Conservation (phyloP, 202 grass and related monocot genomes). For the Panicum hallii region DNA sequence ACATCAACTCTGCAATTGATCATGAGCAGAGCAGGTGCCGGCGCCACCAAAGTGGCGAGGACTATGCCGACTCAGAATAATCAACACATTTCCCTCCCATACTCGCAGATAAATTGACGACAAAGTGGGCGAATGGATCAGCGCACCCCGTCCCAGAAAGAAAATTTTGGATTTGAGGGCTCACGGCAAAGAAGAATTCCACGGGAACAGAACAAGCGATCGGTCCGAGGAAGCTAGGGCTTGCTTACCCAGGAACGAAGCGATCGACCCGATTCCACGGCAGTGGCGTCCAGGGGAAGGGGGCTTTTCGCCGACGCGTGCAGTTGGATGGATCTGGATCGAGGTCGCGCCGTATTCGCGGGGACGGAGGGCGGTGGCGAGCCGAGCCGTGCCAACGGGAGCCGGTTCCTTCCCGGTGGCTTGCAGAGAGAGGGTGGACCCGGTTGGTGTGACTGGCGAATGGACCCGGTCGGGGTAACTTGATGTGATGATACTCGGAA, state of each 20-base stretch:
- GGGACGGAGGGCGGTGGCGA: background rate
- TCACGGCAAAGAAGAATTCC: background rate
- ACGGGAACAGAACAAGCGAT: background rate
- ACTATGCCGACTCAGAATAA: constrained; percentile 6
- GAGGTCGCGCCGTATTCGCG: constrained; percentile 19
- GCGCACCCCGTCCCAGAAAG: background rate
- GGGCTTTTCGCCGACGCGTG: background rate
- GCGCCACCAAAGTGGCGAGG: background rate
- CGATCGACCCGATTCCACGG: background rate
- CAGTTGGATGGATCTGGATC: constrained; percentile 42
- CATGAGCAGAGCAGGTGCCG: background rate
- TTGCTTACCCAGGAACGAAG: constrained; percentile 16
- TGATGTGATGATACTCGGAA: too few species aligned
- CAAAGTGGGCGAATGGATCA: background rate
- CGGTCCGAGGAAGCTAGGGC: background rate
- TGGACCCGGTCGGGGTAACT: background rate
- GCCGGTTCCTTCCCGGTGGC: constrained; percentile 18
- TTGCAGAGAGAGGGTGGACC: background rate
- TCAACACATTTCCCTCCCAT: background rate
- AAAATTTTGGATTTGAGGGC: background rate
- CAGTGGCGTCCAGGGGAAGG: constrained; percentile 1
- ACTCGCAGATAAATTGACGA: background rate
- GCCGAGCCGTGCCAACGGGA: background rate
- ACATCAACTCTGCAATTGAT: constrained; percentile 16
- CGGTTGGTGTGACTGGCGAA: constrained; percentile 23